Evolutionary conservation across 257 asterid genomes (phyloP), one percentile per base, ranked within the genome.

Genomic region (Primulina huaijiensis): DNA sequence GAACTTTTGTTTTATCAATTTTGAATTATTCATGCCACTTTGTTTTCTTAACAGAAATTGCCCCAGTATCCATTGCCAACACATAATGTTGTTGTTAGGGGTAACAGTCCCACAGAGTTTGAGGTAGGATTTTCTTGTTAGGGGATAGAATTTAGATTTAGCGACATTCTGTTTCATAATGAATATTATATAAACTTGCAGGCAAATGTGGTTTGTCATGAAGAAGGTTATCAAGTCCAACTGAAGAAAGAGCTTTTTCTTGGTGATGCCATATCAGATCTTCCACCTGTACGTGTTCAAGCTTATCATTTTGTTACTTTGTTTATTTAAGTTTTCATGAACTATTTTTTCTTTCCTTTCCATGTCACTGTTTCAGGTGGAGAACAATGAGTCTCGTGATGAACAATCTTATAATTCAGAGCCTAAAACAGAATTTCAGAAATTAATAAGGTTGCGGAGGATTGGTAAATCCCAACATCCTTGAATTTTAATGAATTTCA

Each of bases 21-120:
- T 71, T 7, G 53, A 14, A 21, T 40, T 21, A 19, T 72, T 29
- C 66, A 6, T 50, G 9, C 19, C 27, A 65, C 60, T 21, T 67
- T 53, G 59, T 46, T 57, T 70, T 8, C 38, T 34, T 73, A 69
- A 30, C 80, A 92, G 96, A 84, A 76, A 10, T 65, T 92, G 61
- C 98, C 98, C 6, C 88, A 82, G 31, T 92, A 88, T 34, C 96
- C 98, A 0, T 76, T 92, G 74, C 98, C 98, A 3, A 90, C 98
- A 11, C 97, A 92, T 58, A 66, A 81, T 35, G 95, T 80, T 31
- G 78, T 80, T 20, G 75, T 65, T 16, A 75, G 98, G 72, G 92
- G 97, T 33, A 76, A 31, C 40, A 46, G 60, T 40, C 98, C 97
- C 0, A 62, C 62, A 19, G 95, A 86, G 59, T 92, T 92, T 79